Evolutionary conservation across 805 yeast species (phyloP).

Genomic region (Candida andamanensis): DNA sequence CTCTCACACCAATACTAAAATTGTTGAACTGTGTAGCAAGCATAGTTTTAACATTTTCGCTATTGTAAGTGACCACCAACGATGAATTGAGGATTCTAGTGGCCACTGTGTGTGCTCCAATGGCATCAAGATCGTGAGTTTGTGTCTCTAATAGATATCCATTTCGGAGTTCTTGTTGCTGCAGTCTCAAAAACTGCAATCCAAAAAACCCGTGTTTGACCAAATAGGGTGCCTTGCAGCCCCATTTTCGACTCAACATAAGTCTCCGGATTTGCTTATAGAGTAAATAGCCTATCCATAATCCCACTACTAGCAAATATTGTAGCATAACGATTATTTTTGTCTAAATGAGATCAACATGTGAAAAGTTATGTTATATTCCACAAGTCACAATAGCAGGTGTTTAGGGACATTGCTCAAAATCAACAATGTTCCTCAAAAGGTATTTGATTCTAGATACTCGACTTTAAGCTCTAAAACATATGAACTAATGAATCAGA

Average conservation of each 20-base stretch:
- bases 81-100: constrained; percentile 5
- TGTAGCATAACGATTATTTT: no score
- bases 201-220: constrained; percentile 3
- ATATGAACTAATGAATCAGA: no score
- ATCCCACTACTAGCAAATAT: no score
- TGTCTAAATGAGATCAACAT: no score
- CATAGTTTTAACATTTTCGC: constrained; percentile 31
- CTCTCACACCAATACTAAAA: constrained; percentile 27
- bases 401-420: no score
- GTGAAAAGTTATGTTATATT: no score
- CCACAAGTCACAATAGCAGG: no score
- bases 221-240: constrained; percentile 3
- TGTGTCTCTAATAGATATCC: constrained; percentile 2
- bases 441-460: no score
- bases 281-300: not conserved
- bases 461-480: no score
- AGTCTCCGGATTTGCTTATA: not conserved
- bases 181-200: constrained; percentile 1
- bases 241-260: constrained; percentile 5
- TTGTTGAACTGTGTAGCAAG: constrained; percentile 35
- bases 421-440: no score
- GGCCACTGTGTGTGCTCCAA: constrained; percentile 3
- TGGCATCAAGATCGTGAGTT: not conserved
- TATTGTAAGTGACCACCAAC: constrained; percentile 25
- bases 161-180: constrained; percentile 5